These are phyloP conservation scores for Solanum rostratum DNA, from an alignment of 257 asterid genomes.

Conservation along the genomic window DNA sequence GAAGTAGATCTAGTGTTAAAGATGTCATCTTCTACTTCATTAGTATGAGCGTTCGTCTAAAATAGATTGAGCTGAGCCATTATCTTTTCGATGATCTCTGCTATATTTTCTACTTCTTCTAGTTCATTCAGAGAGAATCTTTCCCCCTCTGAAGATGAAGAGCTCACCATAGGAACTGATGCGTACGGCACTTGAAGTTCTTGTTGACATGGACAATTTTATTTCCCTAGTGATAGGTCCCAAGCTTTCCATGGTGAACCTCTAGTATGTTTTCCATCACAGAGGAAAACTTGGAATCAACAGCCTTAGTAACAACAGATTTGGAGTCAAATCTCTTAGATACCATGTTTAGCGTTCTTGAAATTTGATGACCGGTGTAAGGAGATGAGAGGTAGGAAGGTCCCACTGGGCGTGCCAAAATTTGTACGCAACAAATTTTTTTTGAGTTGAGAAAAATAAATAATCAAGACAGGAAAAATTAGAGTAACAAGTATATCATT, in stretches of 20 bases:
- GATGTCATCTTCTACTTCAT: background rate
- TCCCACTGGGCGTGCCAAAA: background rate
- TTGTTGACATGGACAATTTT: too few relatives aligned
- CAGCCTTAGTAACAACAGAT: background rate
- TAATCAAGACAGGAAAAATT: too few relatives aligned
- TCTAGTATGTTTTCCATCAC: rapidly evolving
- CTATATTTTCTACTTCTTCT: background rate
- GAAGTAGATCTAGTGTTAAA: background rate
- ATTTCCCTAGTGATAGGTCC: background rate
- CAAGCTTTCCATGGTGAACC: background rate
- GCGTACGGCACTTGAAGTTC: background rate
- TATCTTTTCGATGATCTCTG: background rate
- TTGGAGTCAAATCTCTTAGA: background rate
- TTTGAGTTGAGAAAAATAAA: too few relatives aligned
- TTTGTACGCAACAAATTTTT: background rate
- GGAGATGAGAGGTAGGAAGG: background rate
- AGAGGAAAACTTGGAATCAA: background rate
- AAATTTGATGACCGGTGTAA: background rate
- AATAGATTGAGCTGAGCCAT: background rate
- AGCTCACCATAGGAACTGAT: background rate
- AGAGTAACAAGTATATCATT: too few relatives aligned
- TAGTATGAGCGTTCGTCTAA: background rate
- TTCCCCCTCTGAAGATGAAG: rapidly evolving
- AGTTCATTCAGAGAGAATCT: background rate
- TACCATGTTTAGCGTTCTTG: background rate